Percentiles rank a stretch among this genome's conserved stretches.
These are phyloP conservation scores for Phytopythium litorale DNA, from an alignment of 352 stramenopile species.

Conservation along the genomic window DNA sequence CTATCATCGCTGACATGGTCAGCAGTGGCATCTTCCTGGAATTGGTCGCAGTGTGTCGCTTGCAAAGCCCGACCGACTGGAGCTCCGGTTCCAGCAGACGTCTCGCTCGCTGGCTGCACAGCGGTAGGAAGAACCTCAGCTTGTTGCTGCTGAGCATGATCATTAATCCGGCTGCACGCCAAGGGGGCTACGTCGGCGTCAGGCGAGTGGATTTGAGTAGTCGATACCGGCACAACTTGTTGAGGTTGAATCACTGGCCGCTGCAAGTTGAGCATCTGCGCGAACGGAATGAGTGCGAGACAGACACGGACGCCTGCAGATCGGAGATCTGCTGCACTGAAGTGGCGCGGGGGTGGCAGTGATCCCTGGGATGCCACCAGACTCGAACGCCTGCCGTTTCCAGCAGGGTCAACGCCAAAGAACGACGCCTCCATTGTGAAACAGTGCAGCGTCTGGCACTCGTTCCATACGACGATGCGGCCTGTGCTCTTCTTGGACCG, in stretches of 20 bases:
- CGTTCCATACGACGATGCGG: constrained; percentile 61
- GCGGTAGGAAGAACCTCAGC: not conserved
- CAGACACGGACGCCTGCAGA: constrained; percentile 48
- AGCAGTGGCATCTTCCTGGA: not conserved
- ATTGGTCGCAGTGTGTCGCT: not conserved
- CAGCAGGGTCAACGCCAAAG: constrained; percentile 40
- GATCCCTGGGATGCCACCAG: not conserved
- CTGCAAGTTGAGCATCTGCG: constrained; percentile 48
- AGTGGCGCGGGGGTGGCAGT: constrained; percentile 26
- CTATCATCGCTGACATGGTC: not conserved
- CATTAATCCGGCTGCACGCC: too few species aligned
- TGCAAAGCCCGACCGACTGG: not conserved
- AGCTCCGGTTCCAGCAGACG: not conserved
- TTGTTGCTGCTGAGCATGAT: not conserved
- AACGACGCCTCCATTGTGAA: constrained; percentile 81
- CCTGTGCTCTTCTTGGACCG: constrained; percentile 57
- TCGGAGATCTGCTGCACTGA: constrained; percentile 51
- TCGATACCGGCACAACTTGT: not conserved
- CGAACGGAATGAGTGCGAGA: constrained; percentile 53
- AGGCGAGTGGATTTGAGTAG: not conserved
- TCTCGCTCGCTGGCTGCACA: not conserved
- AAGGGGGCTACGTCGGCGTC: not conserved
- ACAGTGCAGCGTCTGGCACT: constrained; percentile 64
- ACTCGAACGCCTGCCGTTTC: not conserved
- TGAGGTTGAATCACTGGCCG: not conserved